phyloP scores from a whole-genome alignment of 495 filamentous ascomycete genomes.

The Rhypophila decipiens region DNA sequence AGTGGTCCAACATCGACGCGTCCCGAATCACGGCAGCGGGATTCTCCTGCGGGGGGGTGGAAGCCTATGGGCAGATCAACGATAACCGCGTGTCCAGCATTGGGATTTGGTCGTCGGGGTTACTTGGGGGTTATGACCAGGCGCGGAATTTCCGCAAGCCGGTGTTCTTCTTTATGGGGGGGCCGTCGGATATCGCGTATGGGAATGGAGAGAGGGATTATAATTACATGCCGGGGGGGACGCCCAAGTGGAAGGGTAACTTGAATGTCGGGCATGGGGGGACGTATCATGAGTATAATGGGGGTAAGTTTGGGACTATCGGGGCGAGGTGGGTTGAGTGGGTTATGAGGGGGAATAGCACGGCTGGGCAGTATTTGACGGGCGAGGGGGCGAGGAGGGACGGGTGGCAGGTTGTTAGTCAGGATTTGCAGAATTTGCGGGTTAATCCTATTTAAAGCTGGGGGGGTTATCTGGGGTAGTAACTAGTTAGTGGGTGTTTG shows the following conservation, averaged over 20 bases:
- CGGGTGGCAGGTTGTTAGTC: neutral
- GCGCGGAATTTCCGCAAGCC: neutral
- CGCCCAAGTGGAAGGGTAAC: slow-evolving; percentile 5
- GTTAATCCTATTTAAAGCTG: neutral
- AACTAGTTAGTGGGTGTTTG: too few relatives aligned
- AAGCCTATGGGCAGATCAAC: neutral
- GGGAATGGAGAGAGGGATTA: slow-evolving; percentile 5
- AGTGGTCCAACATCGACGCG: slow-evolving; percentile 2
- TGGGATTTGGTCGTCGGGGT: neutral
- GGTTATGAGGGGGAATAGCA: neutral
- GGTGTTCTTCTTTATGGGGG: neutral
- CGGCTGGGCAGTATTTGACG: neutral
- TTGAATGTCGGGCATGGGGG: neutral
- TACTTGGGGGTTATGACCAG: neutral
- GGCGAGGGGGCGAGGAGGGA: neutral
- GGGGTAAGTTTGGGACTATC: neutral
- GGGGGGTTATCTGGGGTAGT: too few relatives aligned
- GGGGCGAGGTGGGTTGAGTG: neutral
- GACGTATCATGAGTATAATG: neutral
- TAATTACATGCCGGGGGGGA: neutral
- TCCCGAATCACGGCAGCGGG: slow-evolving; percentile 4
- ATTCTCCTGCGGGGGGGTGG: slow-evolving; percentile 3
- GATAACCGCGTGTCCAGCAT: neutral
- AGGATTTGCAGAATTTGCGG: neutral
- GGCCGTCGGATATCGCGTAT: slow-evolving; percentile 3